Conservation (phyloP, 108 stramenopile genomes). For the Pseudonitzschia pungens region DNA sequence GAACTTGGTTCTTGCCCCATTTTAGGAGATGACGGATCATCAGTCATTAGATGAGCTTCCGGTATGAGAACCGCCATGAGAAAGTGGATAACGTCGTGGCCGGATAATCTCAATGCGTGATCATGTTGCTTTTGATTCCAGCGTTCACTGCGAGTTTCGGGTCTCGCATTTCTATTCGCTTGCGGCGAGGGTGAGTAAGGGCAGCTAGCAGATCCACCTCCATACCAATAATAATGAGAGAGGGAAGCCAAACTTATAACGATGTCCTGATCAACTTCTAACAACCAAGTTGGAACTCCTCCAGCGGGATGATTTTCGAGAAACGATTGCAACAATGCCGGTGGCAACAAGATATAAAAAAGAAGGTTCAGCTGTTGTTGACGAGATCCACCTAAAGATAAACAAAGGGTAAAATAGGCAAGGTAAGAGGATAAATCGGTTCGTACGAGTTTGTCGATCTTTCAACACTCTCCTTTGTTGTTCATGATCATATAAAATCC, state of each 20-base stretch:
- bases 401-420: background rate
- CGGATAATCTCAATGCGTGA: slow-evolving; percentile 3
- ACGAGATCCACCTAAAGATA: slow-evolving; percentile 54
- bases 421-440: background rate
- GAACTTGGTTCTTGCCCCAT: background rate
- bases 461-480: background rate
- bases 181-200: slow-evolving; percentile 9
- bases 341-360: slow-evolving; percentile 67
- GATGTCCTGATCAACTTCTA: slow-evolving; percentile 65
- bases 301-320: slow-evolving; percentile 73
- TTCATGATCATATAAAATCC: background rate
- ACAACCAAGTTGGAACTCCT: slow-evolving; percentile 71
- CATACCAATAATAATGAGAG: slow-evolving; percentile 71
- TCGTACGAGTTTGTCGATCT: background rate
- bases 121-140: slow-evolving; percentile 11
- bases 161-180: background rate
- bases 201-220: slow-evolving; percentile 22
- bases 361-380: slow-evolving; percentile 67
- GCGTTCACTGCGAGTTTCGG: background rate
- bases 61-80: slow-evolving; percentile 19
- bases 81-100: slow-evolving; percentile 5
- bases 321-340: slow-evolving; percentile 45
- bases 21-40: background rate
- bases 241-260: slow-evolving; percentile 62
- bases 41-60: background rate